These are phyloP conservation scores for Litsea cubeba DNA, from an alignment of 164 flowering plant species.

Conservation along the genomic window DNA sequence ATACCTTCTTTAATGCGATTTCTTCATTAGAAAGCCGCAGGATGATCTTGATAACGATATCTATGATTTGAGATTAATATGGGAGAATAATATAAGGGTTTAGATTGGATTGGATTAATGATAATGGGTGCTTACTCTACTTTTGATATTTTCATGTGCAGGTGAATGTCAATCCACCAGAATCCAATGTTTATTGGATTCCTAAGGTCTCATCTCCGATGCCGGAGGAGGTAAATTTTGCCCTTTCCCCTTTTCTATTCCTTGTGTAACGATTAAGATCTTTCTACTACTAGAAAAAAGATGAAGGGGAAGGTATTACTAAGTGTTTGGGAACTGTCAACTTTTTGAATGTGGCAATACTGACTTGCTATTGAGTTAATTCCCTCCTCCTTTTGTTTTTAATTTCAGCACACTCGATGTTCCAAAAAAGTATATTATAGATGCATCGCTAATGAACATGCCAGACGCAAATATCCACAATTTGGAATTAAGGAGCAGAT, in stretches of 20 bases:
- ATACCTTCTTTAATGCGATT: conserved; percentile 76
- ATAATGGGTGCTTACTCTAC: too few species aligned
- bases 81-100: neutral
- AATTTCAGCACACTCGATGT: conserved; percentile 77
- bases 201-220: conserved; percentile 91
- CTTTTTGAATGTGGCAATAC: neutral
- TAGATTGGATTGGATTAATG: too few species aligned
- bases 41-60: conserved; percentile 81
- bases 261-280: too few species aligned
- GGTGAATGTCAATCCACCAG: conserved; percentile 99
- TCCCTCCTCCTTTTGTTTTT: neutral
- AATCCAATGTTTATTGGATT: conserved; percentile 82
- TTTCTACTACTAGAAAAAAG: too few species aligned
- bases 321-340: neutral
- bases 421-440: conserved; percentile 78
- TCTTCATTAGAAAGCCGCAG: conserved; percentile 88
- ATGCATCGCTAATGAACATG: conserved; percentile 25
- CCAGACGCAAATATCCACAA: conserved; percentile 69
- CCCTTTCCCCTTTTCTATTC: too few species aligned
- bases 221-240: conserved; percentile 67
- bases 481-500: conserved; percentile 18
- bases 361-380: neutral
- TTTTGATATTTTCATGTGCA: conserved; percentile 13
- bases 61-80: conserved; percentile 29
- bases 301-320: too few species aligned